phyloP scores from a whole-genome alignment of 768 basidiomycete genomes.

The Porphyrellus cyaneotinctus region DNA sequence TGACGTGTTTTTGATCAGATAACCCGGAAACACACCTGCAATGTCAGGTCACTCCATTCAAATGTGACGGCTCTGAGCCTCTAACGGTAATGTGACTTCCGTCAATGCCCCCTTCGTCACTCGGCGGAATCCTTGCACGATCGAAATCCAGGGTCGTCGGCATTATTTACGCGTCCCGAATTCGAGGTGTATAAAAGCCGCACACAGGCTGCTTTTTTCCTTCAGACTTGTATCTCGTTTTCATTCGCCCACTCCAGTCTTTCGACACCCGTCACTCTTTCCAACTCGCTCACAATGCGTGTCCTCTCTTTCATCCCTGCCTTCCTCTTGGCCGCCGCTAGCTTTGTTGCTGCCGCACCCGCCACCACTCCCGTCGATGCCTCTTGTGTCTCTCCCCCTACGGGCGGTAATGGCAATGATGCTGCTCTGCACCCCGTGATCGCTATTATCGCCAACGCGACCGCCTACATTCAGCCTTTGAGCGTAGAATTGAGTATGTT shows the following conservation, averaged over 20 bases:
- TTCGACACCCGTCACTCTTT: slow-evolving; percentile 13
- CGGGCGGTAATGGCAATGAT: slow-evolving; percentile 3
- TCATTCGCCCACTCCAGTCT: neutral
- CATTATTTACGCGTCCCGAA: neutral
- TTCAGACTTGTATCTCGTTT: slow-evolving; percentile 4
- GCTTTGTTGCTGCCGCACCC: slow-evolving; percentile 19
- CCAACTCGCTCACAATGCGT: slow-evolving; percentile 18
- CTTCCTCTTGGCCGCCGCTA: slow-evolving; percentile 11
- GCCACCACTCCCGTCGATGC: neutral
- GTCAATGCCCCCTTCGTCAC: neutral
- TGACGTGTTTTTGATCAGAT: slow-evolving; percentile 9
- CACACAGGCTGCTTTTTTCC: neutral
- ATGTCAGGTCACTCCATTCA: slow-evolving; percentile 15
- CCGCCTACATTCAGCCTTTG: slow-evolving; percentile 2
- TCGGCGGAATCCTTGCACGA: too few relatives aligned
- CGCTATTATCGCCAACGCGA: slow-evolving; percentile 11
- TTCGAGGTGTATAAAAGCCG: slow-evolving; percentile 14
- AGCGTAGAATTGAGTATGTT: slow-evolving; percentile 8
- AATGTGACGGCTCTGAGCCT: too few relatives aligned
- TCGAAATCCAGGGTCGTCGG: neutral
- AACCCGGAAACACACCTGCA: neutral
- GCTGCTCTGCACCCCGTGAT: slow-evolving; percentile 12
- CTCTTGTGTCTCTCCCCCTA: slow-evolving; percentile 2
- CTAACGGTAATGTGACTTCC: neutral
- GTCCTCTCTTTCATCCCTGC: slow-evolving; percentile 25